phyloP scores from a whole-genome alignment of 345 rosid species.

The Conringia planisiliqua region DNA sequence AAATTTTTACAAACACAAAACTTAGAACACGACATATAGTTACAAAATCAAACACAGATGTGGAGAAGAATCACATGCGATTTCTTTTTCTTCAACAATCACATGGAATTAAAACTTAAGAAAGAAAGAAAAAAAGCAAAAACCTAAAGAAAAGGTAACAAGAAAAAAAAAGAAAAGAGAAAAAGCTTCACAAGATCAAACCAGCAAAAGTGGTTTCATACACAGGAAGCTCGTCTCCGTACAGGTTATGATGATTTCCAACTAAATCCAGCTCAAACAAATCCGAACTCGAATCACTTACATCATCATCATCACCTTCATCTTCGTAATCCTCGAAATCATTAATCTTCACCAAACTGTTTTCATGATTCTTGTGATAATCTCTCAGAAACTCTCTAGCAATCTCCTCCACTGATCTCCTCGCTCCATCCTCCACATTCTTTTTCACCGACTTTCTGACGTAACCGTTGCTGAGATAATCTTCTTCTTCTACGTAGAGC shows the following conservation, averaged over 20 bases:
- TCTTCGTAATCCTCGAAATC: constrained; percentile 25
- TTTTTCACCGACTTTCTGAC: constrained; percentile 39
- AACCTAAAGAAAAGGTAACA: not conserved
- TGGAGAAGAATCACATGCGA: constrained; percentile 7
- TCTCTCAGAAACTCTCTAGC: constrained; percentile 63
- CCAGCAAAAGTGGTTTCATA: constrained; percentile 74
- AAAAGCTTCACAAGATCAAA: constrained; percentile 32
- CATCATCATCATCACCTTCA: constrained; percentile 47
- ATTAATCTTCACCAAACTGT: constrained; percentile 11
- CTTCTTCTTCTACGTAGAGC: constrained; percentile 47
- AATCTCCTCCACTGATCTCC: constrained; percentile 59
- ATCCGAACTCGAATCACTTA: constrained; percentile 49
- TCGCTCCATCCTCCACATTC: constrained; percentile 30
- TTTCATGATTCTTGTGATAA: constrained; percentile 49
- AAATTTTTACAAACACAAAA: constrained; percentile 14
- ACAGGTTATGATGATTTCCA: constrained; percentile 56
- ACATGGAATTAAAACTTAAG: not conserved
- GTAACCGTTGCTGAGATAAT: constrained; percentile 19
- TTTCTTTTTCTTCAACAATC: not conserved
- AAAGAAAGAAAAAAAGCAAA: not conserved
- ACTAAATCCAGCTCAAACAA: constrained; percentile 76
- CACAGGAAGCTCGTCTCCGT: constrained; percentile 85
- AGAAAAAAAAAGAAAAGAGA: not conserved
- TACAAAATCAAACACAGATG: constrained; percentile 13
- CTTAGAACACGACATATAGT: constrained; percentile 18